Evolutionary conservation across 1,284 basidiomycete species (phyloP).

Genomic region (Marasmius sp.): DNA sequence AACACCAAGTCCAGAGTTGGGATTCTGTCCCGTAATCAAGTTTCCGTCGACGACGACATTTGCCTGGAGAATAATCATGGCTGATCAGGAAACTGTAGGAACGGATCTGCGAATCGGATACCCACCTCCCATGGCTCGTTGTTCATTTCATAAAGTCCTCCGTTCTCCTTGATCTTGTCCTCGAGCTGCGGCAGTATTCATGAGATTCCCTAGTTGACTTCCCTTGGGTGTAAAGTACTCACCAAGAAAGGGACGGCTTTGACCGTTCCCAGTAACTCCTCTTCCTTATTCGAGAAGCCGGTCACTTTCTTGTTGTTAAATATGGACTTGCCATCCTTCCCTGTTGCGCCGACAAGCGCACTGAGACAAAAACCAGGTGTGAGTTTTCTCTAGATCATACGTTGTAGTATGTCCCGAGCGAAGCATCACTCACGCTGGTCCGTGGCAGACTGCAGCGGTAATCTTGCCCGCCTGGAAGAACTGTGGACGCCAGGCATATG

Average conservation of each 20-base stretch:
- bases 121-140: conserved; percentile 56
- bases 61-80: conserved; percentile 21
- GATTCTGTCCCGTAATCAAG: conserved; percentile 71
- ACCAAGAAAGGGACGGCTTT: conserved; percentile 23
- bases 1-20: conserved; percentile 55
- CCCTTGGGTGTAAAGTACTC: conserved; percentile 48
- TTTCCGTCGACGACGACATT: conserved; percentile 44
- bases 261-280: conserved; percentile 47
- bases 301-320: conserved; percentile 63
- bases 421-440: conserved; percentile 50
- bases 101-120: conserved; percentile 5
- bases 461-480: conserved; percentile 64
- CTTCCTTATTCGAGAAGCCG: conserved; percentile 74
- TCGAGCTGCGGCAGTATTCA: conserved; percentile 45
- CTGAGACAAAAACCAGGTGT: conserved; percentile 19
- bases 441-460: conserved; percentile 74
- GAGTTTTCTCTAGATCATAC: too few relatives aligned
- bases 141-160: conserved; percentile 64
- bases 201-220: too few relatives aligned
- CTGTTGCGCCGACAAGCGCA: conserved; percentile 55
- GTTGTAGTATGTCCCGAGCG: background rate
- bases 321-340: conserved; percentile 57
- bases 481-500: conserved; percentile 24
- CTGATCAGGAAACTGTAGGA: too few relatives aligned
- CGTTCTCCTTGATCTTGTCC: conserved; percentile 57